These are phyloP conservation scores for Hanseniaspora guilliermondii DNA, from an alignment of 805 yeast species.

Conservation along the genomic window DNA sequence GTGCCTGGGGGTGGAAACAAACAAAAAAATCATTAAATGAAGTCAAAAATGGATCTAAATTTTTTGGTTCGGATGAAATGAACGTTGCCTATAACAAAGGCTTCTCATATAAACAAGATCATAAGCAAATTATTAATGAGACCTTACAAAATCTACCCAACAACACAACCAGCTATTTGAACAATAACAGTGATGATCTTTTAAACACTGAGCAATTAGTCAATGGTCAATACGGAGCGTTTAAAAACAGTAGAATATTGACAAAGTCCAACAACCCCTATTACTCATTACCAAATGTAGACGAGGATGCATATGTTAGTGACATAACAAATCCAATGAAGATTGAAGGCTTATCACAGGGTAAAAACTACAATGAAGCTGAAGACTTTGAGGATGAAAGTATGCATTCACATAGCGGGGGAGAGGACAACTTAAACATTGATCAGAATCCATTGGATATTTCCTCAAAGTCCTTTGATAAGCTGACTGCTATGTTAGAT, in stretches of 20 bases:
- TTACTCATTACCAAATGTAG: neutral
- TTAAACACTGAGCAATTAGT: neutral
- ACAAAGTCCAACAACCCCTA: neutral
- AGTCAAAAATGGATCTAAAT: neutral
- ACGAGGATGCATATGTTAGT: slow-evolving; percentile 1
- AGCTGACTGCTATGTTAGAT: neutral
- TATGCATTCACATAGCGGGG: neutral
- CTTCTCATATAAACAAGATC: neutral
- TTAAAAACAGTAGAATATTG: neutral
- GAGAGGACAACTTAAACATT: neutral
- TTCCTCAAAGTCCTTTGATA: neutral
- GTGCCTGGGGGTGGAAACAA: slow-evolving; percentile 5
- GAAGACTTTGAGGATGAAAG: neutral
- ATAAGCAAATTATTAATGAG: neutral
- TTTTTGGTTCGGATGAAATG: neutral
- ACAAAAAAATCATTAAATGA: neutral
- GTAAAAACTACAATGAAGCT: neutral
- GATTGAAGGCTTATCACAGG: neutral
- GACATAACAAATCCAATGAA: slow-evolving; percentile 9
- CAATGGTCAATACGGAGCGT: neutral
- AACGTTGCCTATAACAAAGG: neutral
- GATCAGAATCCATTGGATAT: neutral
- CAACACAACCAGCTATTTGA: neutral
- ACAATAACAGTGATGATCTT: slow-evolving; percentile 6
- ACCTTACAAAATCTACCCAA: neutral